phyloP scores from a whole-genome alignment of 176 grass and related monocot genomes.

The Microstegium vimineum region DNA sequence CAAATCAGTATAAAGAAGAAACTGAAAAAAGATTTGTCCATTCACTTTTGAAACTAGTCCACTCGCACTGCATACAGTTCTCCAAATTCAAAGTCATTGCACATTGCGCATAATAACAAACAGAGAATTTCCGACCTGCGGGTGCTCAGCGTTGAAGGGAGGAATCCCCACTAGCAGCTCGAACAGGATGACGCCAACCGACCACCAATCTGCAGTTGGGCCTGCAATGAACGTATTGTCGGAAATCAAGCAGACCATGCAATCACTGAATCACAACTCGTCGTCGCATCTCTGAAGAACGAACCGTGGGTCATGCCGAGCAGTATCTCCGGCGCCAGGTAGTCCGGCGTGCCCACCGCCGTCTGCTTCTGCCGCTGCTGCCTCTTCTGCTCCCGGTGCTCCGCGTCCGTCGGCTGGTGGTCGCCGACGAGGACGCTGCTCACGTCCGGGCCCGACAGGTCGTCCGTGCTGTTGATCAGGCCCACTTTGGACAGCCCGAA shows the following conservation, averaged over 20 bases:
- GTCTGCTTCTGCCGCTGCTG: conserved; percentile 82
- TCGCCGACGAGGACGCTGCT: conserved; percentile 72
- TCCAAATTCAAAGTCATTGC: too few relatives aligned
- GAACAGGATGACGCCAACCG: conserved; percentile 94
- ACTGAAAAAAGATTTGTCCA: background rate
- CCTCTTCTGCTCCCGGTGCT: conserved; percentile 63
- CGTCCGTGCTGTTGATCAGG: conserved; percentile 99
- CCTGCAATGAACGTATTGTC: conserved; percentile 33
- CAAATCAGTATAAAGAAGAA: background rate
- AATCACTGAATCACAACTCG: background rate
- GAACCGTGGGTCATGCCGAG: conserved; percentile 88
- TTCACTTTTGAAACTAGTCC: too few relatives aligned
- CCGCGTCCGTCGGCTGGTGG: conserved; percentile 39
- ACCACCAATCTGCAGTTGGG: conserved; percentile 95
- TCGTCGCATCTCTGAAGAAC: background rate
- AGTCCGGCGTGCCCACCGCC: conserved; percentile 95
- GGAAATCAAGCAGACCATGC: background rate
- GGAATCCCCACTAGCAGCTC: conserved; percentile 95
- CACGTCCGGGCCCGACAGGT: conserved; percentile 88
- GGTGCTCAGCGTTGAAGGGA: conserved; percentile 95
- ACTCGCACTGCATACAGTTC: background rate
- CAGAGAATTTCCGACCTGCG: conserved; percentile 31
- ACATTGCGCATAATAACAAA: too few relatives aligned
- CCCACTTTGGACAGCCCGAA: conserved; percentile 97
- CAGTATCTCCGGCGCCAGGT: conserved; percentile 94